Evolutionary conservation across 1,284 basidiomycete species (phyloP), one percentile per base, ranked within the genome.

Genomic region (Melampsora larici-populina): DNA sequence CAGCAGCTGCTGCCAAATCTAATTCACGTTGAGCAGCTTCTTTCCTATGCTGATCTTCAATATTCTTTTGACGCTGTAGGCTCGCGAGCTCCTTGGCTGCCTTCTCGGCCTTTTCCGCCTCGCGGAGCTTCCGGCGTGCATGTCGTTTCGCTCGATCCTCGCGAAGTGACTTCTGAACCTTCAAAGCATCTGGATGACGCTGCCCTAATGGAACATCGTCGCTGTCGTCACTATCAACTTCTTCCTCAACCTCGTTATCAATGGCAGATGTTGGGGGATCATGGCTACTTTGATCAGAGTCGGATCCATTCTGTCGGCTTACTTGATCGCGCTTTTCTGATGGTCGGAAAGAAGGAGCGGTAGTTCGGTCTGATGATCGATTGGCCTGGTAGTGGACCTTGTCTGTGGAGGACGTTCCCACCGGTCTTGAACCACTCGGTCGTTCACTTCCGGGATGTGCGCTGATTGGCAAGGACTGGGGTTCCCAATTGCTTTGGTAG

Each of bases 181-280:
- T 75, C 24, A 75, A 55, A 51, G 72, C 72, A 26, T 67, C 72
- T 40, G 72, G 72, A 49, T 66, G 63, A 33, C 64, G 43, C 26
- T 75, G 72, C 17, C 72, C 72, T 29, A 75, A 51, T 55, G 72
- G 72, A 33, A 75, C 63, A 36, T 75, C 72, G 40, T 75, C 72
- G 33, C 71, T 73, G 40, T 66, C 63, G 48, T 66, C 63, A 29
- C 31, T 48, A 17, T 68, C 46, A 40, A n/a, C 66, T 24, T 43
- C 46, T 40, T 68, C 66, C 43, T 68, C 66, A 5, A 18, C n/a
- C 43, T 68, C 66, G 40, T 65, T 43, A 36, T 36, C 33, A 7
- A 58, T 58, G 15, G 55, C 18, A 11, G 55, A n/a, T 24, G 11
- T 24, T 5, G 55, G 55, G 15, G 8, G 11, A 7, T 8, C 55